Evolutionary conservation across 345 rosid genomes (phyloP).

Genomic region (Barbarea vulgaris): DNA sequence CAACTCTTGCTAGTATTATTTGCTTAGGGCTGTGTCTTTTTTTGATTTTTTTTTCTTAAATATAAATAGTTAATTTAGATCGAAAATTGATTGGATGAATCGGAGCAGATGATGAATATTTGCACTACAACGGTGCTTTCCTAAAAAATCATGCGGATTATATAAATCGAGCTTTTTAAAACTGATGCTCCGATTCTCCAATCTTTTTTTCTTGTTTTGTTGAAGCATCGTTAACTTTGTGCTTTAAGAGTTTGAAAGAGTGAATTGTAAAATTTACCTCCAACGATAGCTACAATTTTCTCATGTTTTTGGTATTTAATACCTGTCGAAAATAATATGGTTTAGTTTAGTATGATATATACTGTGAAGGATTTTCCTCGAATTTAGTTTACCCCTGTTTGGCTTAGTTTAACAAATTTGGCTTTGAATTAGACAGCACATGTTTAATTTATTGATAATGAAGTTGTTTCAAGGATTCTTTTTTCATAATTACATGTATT

Average conservation of each 20-base stretch:
- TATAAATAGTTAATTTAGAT: background rate
- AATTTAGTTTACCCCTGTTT: no score
- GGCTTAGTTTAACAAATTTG: no score
- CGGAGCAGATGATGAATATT: slow-evolving; percentile 56
- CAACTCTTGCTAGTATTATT: fast-evolving
- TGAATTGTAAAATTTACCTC: background rate
- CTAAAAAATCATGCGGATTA: slow-evolving; percentile 45
- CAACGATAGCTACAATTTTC: background rate
- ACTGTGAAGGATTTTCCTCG: background rate
- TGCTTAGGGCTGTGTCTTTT: background rate
- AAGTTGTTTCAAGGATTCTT: no score
- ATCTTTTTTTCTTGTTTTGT: background rate
- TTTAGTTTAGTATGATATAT: no score
- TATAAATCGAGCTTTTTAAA: slow-evolving; percentile 69
- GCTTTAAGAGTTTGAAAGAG: background rate
- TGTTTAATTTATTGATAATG: no score
- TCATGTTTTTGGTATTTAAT: background rate
- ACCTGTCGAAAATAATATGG: background rate
- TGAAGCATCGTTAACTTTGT: background rate
- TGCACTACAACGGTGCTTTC: slow-evolving; percentile 40
- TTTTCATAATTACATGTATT: no score
- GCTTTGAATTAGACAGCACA: no score
- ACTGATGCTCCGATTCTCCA: slow-evolving; percentile 50
- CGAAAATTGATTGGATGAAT: background rate
- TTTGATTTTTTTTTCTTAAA: background rate